Evolutionary conservation across 495 filamentous ascomycete species (phyloP).

Genomic region (Hypoxylon cercidicola): DNA sequence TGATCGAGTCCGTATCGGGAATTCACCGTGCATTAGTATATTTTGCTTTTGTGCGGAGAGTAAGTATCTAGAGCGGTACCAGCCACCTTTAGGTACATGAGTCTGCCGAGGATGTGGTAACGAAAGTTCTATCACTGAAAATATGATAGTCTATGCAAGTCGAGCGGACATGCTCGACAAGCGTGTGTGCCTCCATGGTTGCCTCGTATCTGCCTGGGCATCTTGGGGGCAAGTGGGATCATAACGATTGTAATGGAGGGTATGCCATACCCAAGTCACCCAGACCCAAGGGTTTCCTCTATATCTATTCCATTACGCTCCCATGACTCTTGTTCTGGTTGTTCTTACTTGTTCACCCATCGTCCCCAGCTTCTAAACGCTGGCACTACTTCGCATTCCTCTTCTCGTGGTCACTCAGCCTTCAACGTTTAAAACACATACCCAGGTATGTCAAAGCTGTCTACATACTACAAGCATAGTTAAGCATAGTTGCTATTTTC

Average conservation of each 20-base stretch:
- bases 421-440: too few species aligned
- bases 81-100: constrained; percentile 2
- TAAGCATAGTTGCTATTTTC: background rate
- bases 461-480: background rate
- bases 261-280: background rate
- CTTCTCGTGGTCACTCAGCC: too few species aligned
- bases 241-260: background rate
- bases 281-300: background rate
- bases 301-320: background rate
- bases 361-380: background rate
- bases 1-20: background rate
- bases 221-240: background rate
- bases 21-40: background rate
- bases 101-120: background rate
- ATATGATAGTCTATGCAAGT: constrained; percentile 1
- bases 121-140: background rate
- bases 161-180: background rate
- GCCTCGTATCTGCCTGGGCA: background rate
- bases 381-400: too few species aligned
- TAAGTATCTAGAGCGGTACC: background rate
- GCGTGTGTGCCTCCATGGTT: background rate
- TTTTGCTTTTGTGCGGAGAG: constrained; percentile 23
- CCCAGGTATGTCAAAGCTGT: too few species aligned
- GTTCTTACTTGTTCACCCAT: background rate
- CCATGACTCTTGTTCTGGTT: background rate